Evolutionary conservation across 1,284 basidiomycete species (phyloP).

Genomic region (Trichosporon ovoides): DNA sequence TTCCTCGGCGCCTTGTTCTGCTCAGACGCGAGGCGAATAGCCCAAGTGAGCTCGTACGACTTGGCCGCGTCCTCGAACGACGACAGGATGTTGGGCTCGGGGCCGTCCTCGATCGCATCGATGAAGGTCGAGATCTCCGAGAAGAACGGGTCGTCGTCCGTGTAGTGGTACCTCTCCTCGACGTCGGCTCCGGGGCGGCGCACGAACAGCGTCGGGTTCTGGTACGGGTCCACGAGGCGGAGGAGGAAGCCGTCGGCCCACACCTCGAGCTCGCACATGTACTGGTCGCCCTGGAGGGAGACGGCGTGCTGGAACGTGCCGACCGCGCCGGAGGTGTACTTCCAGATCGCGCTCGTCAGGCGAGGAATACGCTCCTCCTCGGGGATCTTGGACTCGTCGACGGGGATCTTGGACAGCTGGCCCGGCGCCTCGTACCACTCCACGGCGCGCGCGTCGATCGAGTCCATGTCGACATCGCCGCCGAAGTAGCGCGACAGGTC

Average conservation of each 20-base stretch:
- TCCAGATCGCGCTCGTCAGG: constrained; percentile 52
- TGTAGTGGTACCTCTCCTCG: constrained; percentile 67
- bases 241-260: constrained; percentile 64
- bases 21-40: constrained; percentile 56
- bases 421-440: constrained; percentile 91
- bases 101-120: constrained; percentile 63
- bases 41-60: constrained; percentile 62
- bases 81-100: constrained; percentile 45
- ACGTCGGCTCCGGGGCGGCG: constrained; percentile 78
- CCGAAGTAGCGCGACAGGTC: constrained; percentile 86
- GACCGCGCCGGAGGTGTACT: constrained; percentile 86
- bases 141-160: constrained; percentile 86
- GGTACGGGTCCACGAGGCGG: constrained; percentile 77
- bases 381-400: constrained; percentile 48
- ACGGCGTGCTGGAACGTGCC: constrained; percentile 83
- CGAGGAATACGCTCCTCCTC: constrained; percentile 48
- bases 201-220: constrained; percentile 69
- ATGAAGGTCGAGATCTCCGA: constrained; percentile 80
- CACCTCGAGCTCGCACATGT: constrained; percentile 87
- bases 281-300: constrained; percentile 81
- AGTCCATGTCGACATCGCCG: constrained; percentile 84
- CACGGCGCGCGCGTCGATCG: constrained; percentile 70
- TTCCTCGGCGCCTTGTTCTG: not conserved
- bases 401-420: constrained; percentile 66
- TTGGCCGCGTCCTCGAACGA: constrained; percentile 67